A percentile compares a stretch with the other conserved stretches of the same genome.
These are phyloP conservation scores for Backusella tuberculispora DNA, from an alignment of 192 early-diverging fungal species.

Conservation along the genomic window DNA sequence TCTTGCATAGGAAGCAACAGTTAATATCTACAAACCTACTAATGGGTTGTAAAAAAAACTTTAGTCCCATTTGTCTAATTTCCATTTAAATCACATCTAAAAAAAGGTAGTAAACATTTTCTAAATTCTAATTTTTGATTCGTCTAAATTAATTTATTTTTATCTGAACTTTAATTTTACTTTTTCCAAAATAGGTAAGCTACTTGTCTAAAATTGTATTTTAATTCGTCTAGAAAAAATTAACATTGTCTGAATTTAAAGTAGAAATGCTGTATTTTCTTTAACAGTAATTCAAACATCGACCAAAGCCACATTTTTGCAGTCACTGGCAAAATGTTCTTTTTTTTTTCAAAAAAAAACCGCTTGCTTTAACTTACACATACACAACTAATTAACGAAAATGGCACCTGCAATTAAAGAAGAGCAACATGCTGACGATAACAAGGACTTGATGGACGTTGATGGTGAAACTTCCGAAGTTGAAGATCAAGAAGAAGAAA, in stretches of 20 bases:
- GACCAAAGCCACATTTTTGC: background rate
- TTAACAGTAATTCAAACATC: background rate
- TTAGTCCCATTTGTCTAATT: no score
- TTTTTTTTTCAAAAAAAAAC: slow-evolving; percentile 9
- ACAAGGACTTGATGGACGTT: slow-evolving; percentile 8
- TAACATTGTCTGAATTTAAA: background rate
- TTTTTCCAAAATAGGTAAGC: no score
- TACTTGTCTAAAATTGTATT: no score
- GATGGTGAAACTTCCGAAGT: background rate
- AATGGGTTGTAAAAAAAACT: no score
- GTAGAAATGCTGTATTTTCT: background rate
- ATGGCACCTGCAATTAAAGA: slow-evolving; percentile 26
- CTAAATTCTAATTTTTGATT: no score
- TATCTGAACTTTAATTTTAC: no score
- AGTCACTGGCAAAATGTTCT: slow-evolving; percentile 10
- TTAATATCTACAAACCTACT: no score
- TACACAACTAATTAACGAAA: background rate
- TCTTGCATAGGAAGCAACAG: no score
- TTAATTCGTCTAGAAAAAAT: no score
- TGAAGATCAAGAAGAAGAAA: slow-evolving; percentile 28
- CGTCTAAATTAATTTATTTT: no score
- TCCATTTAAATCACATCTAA: no score
- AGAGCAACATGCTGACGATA: background rate
- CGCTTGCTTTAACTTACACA: background rate
- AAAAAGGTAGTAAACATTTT: no score